Base-by-base conservation (phyloP, 108 stramenopile genomes). In the Nitzschia inconspicua region DNA sequence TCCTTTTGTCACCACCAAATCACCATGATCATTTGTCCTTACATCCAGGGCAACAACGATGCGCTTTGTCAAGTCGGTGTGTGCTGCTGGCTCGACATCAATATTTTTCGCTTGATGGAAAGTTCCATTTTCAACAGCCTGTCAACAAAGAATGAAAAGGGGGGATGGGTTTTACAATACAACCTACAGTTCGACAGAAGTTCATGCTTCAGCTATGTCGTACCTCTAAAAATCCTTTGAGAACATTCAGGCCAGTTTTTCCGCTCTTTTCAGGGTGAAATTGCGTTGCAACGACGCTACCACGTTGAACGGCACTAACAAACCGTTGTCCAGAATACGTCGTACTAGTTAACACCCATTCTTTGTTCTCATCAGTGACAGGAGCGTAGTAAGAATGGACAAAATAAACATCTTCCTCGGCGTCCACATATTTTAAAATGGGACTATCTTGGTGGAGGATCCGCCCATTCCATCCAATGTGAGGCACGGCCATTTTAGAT, bases 221-320 rank as follows among this genome's bases (percentile, higher is more conserved):
- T 51, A 66, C 76, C 75, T 88, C 84, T 19, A 98, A 64, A 65
- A 97, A 98, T 41, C 88, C 79, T 63, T 77, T 74, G 36, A 99
- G 51, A 5, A 97, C 80, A 35, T 80, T 61, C 46, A 98, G 67
- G 7, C 98, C 98, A 39, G 82, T 79, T 47, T 44, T 57, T 3
- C 97, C 97, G 68, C 91, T 94, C 83, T 99, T 99, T 66, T 99
- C 98, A 4, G 98, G 98, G 79, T 99, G 98, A 58, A 99, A 99
- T 70, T 99, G 98, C 40, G 91, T 90, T 14, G 96, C 98, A 10
- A 86, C 75, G 6, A 97, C 89, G 58, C 82, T 87, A 24, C 98
- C 98, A 54, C 78, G 76, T 65, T 96, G 94, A 3, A 99, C 82
- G 28, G 88, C 73, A 44, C 88, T 85, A 35, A 97, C 78, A 68